phyloP scores from a whole-genome alignment of 2,329 filamentous ascomycete species.

The Aspergillus nomiae region DNA sequence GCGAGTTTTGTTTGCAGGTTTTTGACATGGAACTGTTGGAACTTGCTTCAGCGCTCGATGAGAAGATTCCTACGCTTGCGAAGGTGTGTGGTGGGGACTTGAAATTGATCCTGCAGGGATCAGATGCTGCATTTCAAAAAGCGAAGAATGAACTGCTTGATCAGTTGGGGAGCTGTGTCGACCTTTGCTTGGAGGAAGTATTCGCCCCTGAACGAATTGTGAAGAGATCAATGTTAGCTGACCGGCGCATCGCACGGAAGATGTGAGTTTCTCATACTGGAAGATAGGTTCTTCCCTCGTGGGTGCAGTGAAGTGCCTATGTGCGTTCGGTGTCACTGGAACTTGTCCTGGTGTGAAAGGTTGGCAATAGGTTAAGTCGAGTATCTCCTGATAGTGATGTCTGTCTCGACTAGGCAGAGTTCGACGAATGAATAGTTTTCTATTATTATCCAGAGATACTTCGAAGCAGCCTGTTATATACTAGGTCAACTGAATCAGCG shows the following conservation, averaged over 20 bases:
- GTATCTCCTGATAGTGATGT: not conserved
- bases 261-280: fast-evolving
- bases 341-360: not conserved
- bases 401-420: too few relatives aligned
- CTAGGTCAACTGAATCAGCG: too few relatives aligned
- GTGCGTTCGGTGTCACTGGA: fast-evolving
- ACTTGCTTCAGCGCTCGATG: not conserved
- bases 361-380: not conserved
- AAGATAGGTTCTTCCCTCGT: not conserved
- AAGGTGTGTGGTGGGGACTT: not conserved
- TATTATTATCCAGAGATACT: too few relatives aligned
- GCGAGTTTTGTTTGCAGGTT: not conserved
- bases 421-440: too few relatives aligned
- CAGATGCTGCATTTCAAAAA: not conserved
- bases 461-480: too few relatives aligned
- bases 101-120: not conserved
- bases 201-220: not conserved
- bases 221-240: not conserved
- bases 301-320: not conserved
- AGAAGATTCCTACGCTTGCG: not conserved
- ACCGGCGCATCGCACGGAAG: not conserved
- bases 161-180: not conserved
- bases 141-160: not conserved
- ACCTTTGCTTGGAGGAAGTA: not conserved
- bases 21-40: not conserved